These are phyloP conservation scores for Sisymbrium irio DNA, from an alignment of 345 rosid genomes.

Conservation along the genomic window DNA sequence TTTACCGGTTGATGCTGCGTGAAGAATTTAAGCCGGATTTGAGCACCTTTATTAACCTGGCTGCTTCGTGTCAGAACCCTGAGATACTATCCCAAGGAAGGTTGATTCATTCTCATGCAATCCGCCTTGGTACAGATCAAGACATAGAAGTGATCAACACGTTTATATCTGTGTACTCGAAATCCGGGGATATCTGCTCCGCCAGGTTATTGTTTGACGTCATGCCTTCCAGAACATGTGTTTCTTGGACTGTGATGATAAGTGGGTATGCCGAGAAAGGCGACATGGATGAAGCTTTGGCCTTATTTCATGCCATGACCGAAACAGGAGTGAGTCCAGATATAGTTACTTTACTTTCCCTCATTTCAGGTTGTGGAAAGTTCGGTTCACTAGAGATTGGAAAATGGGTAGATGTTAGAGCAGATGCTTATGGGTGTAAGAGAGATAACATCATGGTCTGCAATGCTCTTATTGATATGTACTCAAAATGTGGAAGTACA, in stretches of 20 bases:
- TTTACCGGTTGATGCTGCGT: constrained; percentile 52
- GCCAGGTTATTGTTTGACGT: constrained; percentile 57
- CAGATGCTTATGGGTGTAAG: constrained; percentile 40
- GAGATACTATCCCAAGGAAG: constrained; percentile 42
- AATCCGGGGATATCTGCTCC: constrained; percentile 42
- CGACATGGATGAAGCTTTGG: constrained; percentile 53
- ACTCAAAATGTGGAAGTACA: constrained; percentile 63
- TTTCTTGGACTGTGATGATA: constrained; percentile 88
- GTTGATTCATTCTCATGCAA: constrained; percentile 56
- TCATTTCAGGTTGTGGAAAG: constrained; percentile 60
- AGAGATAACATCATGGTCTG: constrained; percentile 40
- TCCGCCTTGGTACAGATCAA: constrained; percentile 45
- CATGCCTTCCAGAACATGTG: constrained; percentile 46
- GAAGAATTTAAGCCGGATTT: constrained; percentile 52
- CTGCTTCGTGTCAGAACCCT: constrained; percentile 47
- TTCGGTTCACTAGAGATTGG: constrained; percentile 59
- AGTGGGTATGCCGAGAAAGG: constrained; percentile 70
- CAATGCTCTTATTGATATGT: constrained; percentile 68
- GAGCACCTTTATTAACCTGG: constrained; percentile 55
- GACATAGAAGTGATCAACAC: constrained; percentile 47
- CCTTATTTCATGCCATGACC: constrained; percentile 50
- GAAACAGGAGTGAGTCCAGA: constrained; percentile 49
- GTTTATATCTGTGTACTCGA: constrained; percentile 65
- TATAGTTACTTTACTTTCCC: constrained; percentile 54
- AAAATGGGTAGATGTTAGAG: constrained; percentile 50